Percentiles rank a stretch among this genome's conserved stretches.
Conservation (phyloP, 2,329 filamentous ascomycete species). For the Microascus cirrosus region DNA sequence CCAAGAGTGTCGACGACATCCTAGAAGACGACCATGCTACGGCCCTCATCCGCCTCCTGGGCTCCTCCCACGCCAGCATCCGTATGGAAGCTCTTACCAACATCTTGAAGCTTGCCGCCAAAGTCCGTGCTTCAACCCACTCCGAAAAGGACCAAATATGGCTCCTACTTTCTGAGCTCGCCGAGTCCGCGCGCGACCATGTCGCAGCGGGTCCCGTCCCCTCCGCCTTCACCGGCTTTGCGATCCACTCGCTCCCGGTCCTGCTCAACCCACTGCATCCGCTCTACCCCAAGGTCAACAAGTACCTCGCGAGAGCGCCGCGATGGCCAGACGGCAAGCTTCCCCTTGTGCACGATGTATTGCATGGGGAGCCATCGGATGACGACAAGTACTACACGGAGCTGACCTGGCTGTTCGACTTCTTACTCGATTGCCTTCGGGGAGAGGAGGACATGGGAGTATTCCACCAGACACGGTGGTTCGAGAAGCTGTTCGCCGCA, state of each 20-base stretch:
- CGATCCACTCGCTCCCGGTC: conserved; percentile 57
- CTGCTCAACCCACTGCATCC: conserved; percentile 67
- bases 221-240: conserved; percentile 66
- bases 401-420: conserved; percentile 61
- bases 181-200: conserved; percentile 55
- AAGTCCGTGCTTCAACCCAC: conserved; percentile 57
- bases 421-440: conserved; percentile 57
- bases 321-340: conserved; percentile 65
- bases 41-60: conserved; percentile 62
- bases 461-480: conserved; percentile 51
- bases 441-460: conserved; percentile 47
- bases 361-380: conserved; percentile 55
- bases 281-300: conserved; percentile 78
- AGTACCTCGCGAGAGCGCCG: conserved; percentile 68
- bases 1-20: conserved; percentile 67
- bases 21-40: conserved; percentile 66
- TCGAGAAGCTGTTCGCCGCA: conserved; percentile 63
- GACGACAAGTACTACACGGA: conserved; percentile 66
- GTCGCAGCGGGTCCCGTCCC: conserved; percentile 52
- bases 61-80: conserved; percentile 63
- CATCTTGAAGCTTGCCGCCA: conserved; percentile 52
- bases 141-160: conserved; percentile 69
- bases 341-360: conserved; percentile 54
- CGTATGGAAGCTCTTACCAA: conserved; percentile 66
- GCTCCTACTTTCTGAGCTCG: conserved; percentile 67